Evolutionary conservation across 2,329 filamentous ascomycete genomes (phyloP).

Genomic region (Hysterium pulicare): DNA sequence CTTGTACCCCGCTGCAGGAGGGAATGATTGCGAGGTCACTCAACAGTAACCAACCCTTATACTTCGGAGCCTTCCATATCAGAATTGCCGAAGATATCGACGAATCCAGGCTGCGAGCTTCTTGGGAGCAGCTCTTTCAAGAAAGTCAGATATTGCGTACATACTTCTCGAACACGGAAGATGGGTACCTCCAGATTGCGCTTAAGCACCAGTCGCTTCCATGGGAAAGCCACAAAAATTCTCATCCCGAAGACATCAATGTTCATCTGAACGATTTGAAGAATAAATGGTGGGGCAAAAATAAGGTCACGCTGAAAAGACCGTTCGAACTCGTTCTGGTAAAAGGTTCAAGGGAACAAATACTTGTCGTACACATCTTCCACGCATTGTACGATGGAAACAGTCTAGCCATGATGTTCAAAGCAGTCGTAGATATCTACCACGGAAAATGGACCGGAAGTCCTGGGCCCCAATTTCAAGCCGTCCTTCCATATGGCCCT

Average conservation of each 20-base stretch:
- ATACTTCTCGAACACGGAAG: constrained; percentile 66
- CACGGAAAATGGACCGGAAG: constrained; percentile 18
- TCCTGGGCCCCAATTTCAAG: constrained; percentile 58
- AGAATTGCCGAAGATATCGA: constrained; percentile 48
- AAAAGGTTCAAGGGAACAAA: constrained; percentile 19
- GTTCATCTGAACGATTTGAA: constrained; percentile 36
- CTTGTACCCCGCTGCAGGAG: constrained; percentile 82
- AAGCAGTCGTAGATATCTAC: constrained; percentile 56
- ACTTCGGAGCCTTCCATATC: constrained; percentile 75
- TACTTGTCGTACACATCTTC: constrained; percentile 68
- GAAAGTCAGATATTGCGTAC: constrained; percentile 67
- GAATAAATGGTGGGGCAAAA: constrained; percentile 53
- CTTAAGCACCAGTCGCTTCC: constrained; percentile 43
- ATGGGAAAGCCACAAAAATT: constrained; percentile 43
- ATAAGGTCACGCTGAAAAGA: constrained; percentile 46
- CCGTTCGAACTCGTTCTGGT: constrained; percentile 55
- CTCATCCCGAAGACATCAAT: constrained; percentile 29
- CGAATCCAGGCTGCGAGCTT: constrained; percentile 47
- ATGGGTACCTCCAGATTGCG: constrained; percentile 74
- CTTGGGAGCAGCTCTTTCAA: constrained; percentile 56
- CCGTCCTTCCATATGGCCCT: constrained; percentile 68
- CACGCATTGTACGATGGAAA: constrained; percentile 85
- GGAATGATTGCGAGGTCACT: constrained; percentile 75
- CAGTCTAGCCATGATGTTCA: constrained; percentile 67
- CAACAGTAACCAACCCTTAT: constrained; percentile 56